Base-by-base conservation (phyloP, 2,329 filamentous ascomycete species). In the Cryphonectria japonica region DNA sequence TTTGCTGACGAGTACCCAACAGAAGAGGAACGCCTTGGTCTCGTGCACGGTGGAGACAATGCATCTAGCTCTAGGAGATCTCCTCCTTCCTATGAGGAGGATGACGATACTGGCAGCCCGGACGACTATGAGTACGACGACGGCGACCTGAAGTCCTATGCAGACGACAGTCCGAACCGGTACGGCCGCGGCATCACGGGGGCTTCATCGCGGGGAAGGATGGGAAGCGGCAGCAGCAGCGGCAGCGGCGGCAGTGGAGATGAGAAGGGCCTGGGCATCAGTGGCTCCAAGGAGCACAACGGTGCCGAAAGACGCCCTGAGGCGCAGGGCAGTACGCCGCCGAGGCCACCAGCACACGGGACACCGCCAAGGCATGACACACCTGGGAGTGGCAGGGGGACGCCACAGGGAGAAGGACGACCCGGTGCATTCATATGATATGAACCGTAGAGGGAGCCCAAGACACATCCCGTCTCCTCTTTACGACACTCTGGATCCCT, bases 11-110 rank as follows among this genome's bases (percentile, higher is more conserved):
- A 29, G 7, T 39, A 16, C 2, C 41, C n/a, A 26, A 26, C 54
- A 0, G 94, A 97, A 78, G 94, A 97, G 81, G 94, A 97, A 81
- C 85, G 89, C 26, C 80, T 95, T 8, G 94, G 94, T 0, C 86
- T 97, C 5, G 94, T 97, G n/a, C 92, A 91, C 75, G 92, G 92
- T 37, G 92, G 92, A 37, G 92, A 94, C 77, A 83, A 82, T 72
- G 91, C 92, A 29, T 90, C 92, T 76, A 78, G 77, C 32, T 78
- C 79, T 26, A 75, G 78, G 75, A 79, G 82, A 11, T 73, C 76
- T 19, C 74, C 82, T 39, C 80, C 79, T 9, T 78, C 76, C 14
- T 83, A 80, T 67, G 79, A 82, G 54, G 78, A 80, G 34, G 75
- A 77, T 52, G 76, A 79, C 2, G 78, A 81, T 1, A 76, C 78